These are phyloP conservation scores for Pseudozyma tsukubaensis DNA, from an alignment of 1,284 basidiomycete species.

Conservation along the genomic window DNA sequence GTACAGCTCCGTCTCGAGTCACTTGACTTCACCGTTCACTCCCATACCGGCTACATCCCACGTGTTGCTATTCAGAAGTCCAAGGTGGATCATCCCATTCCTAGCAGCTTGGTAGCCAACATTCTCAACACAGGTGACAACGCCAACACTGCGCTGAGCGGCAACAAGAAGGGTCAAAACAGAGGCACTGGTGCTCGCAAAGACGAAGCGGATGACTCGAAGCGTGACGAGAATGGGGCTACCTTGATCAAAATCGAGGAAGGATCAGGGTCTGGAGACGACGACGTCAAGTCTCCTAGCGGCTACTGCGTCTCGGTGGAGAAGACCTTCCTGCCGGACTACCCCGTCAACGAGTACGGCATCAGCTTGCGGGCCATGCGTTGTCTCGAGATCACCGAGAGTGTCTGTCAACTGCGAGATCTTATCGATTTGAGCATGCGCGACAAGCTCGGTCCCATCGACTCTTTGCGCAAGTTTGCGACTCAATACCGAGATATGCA, in stretches of 20 bases:
- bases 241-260: constrained; percentile 29
- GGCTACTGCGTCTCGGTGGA: constrained; percentile 48
- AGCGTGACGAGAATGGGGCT: constrained; percentile 37
- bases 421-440: constrained; percentile 55
- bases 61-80: constrained; percentile 48
- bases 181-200: constrained; percentile 27
- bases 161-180: constrained; percentile 22
- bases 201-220: constrained; percentile 26
- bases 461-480: constrained; percentile 49
- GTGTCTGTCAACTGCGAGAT: constrained; percentile 58
- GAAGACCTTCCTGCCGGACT: constrained; percentile 50
- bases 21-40: constrained; percentile 49
- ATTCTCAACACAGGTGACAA: constrained; percentile 32
- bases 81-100: constrained; percentile 46
- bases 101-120: constrained; percentile 33
- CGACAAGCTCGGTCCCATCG: constrained; percentile 52
- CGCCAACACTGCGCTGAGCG: constrained; percentile 6
- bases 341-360: constrained; percentile 63
- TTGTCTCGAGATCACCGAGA: constrained; percentile 62
- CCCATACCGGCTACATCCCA: constrained; percentile 48
- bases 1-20: constrained; percentile 50
- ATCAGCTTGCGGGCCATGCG: constrained; percentile 62
- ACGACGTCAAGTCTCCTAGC: constrained; percentile 34
- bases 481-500: constrained; percentile 47
- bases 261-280: constrained; percentile 19